Evolutionary conservation across 495 filamentous ascomycete genomes (phyloP).

Genomic region (Annulohypoxylon bovei): DNA sequence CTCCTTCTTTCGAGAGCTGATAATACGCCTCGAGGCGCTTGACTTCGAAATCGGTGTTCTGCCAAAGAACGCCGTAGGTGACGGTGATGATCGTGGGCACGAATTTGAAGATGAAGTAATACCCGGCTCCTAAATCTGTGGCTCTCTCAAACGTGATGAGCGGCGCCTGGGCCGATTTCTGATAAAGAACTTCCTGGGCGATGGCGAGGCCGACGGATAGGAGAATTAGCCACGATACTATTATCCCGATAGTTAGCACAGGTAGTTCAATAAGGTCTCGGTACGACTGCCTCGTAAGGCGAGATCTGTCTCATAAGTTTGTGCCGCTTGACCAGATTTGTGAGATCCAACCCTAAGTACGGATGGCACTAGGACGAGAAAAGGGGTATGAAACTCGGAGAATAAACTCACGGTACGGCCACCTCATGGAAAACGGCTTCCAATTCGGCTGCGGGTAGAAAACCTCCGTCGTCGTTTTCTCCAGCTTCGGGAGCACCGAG

Average conservation of each 20-base stretch:
- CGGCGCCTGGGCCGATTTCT: slow-evolving; percentile 57
- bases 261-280: not conserved
- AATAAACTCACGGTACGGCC: slow-evolving; percentile 62
- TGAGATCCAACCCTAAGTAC: not conserved
- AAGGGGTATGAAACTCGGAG: not conserved
- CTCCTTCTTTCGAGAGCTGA: slow-evolving; percentile 71
- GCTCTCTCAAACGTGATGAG: slow-evolving; percentile 64
- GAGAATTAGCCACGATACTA: slow-evolving; percentile 55
- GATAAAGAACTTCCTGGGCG: slow-evolving; percentile 69
- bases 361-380: too few relatives aligned
- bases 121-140: slow-evolving; percentile 56
- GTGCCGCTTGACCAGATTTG: not conserved
- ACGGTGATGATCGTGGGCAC: slow-evolving; percentile 74
- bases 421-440: slow-evolving; percentile 76
- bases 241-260: not conserved
- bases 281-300: not conserved
- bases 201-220: slow-evolving; percentile 65
- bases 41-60: slow-evolving; percentile 77
- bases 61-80: slow-evolving; percentile 77
- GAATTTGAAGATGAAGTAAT: slow-evolving; percentile 78
- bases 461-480: slow-evolving; percentile 50
- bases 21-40: slow-evolving; percentile 79
- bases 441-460: slow-evolving; percentile 72
- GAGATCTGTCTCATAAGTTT: not conserved
- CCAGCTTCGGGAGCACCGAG: slow-evolving; percentile 44